Evolutionary conservation across 2,329 filamentous ascomycete species (phyloP), one percentile per base, ranked within the genome.

Genomic region (Fusarium xyrophilum): DNA sequence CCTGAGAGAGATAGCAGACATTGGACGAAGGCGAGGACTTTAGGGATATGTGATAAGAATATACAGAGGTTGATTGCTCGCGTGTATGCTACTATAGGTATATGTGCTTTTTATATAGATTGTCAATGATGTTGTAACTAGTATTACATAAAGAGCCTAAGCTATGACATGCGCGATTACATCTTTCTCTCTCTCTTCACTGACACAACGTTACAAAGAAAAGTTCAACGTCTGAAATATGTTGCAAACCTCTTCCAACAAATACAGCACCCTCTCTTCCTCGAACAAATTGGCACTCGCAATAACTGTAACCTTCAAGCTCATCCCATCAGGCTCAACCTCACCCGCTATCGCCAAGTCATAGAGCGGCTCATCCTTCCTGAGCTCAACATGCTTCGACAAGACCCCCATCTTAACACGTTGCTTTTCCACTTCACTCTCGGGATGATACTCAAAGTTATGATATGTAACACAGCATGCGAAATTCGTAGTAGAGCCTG

Each of bases 391-490:
- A 43, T 60, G 42, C 25, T 55, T 63, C 14, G 56, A 38, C 42
- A 63, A 54, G 2, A 63, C 56, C 7, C 61, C 61, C 58, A 64
- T 62, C 46, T 64, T 39, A 28, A 66, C 46, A 4, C 30, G 35
- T 2, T 66, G 63, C 7, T 60, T 27, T 2, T 47, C 55, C 1
- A 64, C 46, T 23, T 64, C 33, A 7, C 63, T 66, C 9, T 66
- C 50, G 0, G 63, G 63, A 14, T 66, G 60, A 10, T 60, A 60
- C 28, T 66, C 55, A 17, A 66, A 64, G 23, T 60, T 64, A 9
- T 66, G 63, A 5, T 66, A 66, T 15, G 52, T 55, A 0, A 60
- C 46, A 8, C 50, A 64, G 11, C 28, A 28, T 13, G 50, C 36
- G 39, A 33, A 66, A 30, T 66, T 65, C 1, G 50, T 23, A 2